Evolutionary conservation across 208 protist species (phyloP).

Genomic region (Crithidia sp.): DNA sequence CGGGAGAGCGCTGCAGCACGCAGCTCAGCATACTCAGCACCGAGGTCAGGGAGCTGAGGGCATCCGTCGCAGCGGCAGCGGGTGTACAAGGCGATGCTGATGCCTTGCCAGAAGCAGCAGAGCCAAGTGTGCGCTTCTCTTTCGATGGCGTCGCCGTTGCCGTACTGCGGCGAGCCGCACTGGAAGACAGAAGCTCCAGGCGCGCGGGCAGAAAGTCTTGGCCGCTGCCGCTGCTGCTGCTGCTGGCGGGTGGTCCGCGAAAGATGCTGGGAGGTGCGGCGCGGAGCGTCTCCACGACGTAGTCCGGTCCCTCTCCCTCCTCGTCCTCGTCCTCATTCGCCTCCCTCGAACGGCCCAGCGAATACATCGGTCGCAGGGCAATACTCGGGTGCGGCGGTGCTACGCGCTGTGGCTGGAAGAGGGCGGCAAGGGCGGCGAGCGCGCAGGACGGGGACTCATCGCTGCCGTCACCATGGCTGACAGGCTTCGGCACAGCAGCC

Average conservation of each 20-base stretch:
- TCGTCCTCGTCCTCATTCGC: background rate
- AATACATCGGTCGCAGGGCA: background rate
- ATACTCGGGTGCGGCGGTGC: background rate
- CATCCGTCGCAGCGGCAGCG: background rate
- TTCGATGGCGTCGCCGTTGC: too few species aligned
- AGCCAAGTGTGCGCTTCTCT: too few species aligned
- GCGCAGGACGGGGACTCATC: background rate
- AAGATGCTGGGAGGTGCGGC: conserved; percentile 14
- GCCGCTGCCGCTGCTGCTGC: background rate
- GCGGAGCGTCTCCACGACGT: conserved; percentile 12
- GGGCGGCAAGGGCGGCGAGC: background rate
- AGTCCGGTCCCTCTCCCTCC: background rate
- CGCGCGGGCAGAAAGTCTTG: background rate
- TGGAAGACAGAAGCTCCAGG: too few species aligned
- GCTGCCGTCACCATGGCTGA: background rate
- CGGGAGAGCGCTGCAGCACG: conserved; percentile 13
- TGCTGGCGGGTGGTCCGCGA: background rate
- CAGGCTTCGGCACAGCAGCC: too few species aligned
- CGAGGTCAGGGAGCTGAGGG: background rate
- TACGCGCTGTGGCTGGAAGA: background rate
- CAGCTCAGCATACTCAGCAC: conserved; percentile 11
- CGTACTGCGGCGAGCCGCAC: too few species aligned
- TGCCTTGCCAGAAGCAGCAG: background rate
- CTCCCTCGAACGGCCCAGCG: background rate
- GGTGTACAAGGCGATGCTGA: background rate